Conservation (phyloP, 805 yeast genomes). For the Candida pseudoglaebosa region DNA sequence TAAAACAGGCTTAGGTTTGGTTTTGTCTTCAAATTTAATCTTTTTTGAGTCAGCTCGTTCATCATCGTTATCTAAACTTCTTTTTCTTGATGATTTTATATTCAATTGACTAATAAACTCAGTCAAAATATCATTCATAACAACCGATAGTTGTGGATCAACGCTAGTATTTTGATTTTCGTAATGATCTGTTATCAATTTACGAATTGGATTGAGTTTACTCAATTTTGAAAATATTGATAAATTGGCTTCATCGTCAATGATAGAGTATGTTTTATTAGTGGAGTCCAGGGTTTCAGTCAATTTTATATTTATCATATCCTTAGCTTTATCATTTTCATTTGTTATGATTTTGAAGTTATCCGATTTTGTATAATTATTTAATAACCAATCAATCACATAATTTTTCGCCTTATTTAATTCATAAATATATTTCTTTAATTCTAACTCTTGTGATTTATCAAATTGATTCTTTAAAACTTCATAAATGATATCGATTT, state of each 20-base stretch:
- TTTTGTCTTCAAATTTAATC: conserved; percentile 8
- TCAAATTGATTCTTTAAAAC: conserved; percentile 22
- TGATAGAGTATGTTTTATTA: background rate
- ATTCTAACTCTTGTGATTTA: conserved; percentile 11
- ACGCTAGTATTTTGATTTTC: background rate
- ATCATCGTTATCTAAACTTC: conserved; percentile 1
- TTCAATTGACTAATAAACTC: conserved; percentile 6
- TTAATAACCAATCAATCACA: conserved; percentile 14
- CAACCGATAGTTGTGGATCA: background rate
- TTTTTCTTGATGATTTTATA: conserved; percentile 6
- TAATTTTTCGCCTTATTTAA: conserved; percentile 8
- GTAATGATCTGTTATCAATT: background rate
- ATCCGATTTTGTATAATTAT: conserved; percentile 2
- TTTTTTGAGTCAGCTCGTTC: conserved; percentile 8
- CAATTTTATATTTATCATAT: background rate
- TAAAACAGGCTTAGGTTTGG: conserved; percentile 8
- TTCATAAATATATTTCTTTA: conserved; percentile 10
- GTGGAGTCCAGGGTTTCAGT: background rate
- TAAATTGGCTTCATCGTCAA: background rate
- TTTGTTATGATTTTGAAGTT: background rate
- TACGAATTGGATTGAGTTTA: background rate
- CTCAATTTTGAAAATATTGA: background rate
- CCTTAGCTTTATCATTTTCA: background rate
- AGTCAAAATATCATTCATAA: background rate
- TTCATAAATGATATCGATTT: conserved; percentile 24